Base-by-base conservation (phyloP, 2,329 filamentous ascomycete genomes). In the Drechslerella coelobrocha region DNA sequence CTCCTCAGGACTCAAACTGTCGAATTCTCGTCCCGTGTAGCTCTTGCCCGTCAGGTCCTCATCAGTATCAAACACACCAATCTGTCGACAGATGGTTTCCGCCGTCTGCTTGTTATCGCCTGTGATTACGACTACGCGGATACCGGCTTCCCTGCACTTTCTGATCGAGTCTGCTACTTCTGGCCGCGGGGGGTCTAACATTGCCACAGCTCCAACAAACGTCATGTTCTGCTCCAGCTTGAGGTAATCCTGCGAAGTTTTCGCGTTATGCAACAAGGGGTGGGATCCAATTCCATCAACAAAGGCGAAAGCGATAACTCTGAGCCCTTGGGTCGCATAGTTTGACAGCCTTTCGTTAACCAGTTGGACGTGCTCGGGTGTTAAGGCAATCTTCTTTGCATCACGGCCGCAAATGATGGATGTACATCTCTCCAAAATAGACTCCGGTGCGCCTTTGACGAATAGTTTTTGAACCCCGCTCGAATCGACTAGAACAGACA, bases 71-170 rank as follows among this genome's bases (percentile, higher is more conserved):
- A 99, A 99, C 56, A 99, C 88, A 72, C 94, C 94, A 78, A 99
- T 99, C 79, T 96, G 90, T 76, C 93, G 89, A 82, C 94, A 99
- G 78, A 99, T 97, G 72, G 91, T 93, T 82, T 99, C 94, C 7
- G 94, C 94, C 2, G 94, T 99, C 82, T 95, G 96, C 78, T 89
- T 92, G 82, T 96, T 99, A 81, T 99, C 94, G 77, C 94, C 94
- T 59, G 94, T 99, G 79, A 99, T 97, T 74, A 99, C 94, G 75
- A 99, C 91, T 53, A 99, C 91, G 72, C 94, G 89, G 76, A 99
- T 97, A 75, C 94, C 94, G 75, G 94, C 94, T 73, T 91, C 88
- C 79, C 89, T 90, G 81, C 94, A 99, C 79, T 96, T 90, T 77
- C 84, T 84, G 76, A 99, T 95, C 51, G 94, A 94, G 54, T 82